phyloP scores from a whole-genome alignment of 345 rosid species.

The Brassica juncea region DNA sequence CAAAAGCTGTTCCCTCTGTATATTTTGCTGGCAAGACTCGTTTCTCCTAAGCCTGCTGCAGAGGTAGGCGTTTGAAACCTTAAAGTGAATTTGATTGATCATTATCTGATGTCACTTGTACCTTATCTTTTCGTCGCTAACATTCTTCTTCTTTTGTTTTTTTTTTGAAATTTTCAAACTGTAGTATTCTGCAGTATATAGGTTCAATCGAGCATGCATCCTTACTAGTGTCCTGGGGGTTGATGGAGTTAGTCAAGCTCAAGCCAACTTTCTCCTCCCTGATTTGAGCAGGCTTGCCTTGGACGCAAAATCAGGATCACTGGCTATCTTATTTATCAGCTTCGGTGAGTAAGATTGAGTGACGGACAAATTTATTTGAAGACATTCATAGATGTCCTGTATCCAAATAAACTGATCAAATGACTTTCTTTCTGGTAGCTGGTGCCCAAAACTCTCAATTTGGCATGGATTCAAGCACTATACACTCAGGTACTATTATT shows the following conservation, averaged over 20 bases:
- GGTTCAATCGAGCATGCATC: constrained; percentile 76
- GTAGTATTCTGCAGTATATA: constrained; percentile 90
- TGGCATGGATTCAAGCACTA: constrained; percentile 63
- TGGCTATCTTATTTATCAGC: constrained; percentile 78
- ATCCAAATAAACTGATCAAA: constrained; percentile 25
- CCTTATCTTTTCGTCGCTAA: constrained; percentile 23
- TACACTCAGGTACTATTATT: constrained; percentile 48
- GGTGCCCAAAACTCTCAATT: constrained; percentile 62
- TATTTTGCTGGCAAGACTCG: constrained; percentile 76
- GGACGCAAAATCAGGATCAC: constrained; percentile 83
- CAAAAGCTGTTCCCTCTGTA: constrained; percentile 70
- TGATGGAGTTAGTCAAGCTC: constrained; percentile 66
- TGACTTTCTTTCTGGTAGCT: constrained; percentile 49
- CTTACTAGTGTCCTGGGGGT: constrained; percentile 69
- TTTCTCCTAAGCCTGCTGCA: constrained; percentile 51
- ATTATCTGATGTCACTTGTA: background rate
- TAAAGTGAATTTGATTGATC: constrained; percentile 1
- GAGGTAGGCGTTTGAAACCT: constrained; percentile 54
- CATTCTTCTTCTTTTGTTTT: constrained; percentile 18
- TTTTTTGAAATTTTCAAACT: constrained; percentile 41
- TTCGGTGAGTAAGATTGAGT: constrained; percentile 54
- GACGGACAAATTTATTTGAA: background rate
- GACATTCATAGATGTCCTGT: constrained; percentile 17
- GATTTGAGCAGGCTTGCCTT: constrained; percentile 72
- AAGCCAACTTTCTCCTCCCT: constrained; percentile 80